Evolutionary conservation across 441 rosid species (phyloP).

Genomic region (Lepidium campestre): DNA sequence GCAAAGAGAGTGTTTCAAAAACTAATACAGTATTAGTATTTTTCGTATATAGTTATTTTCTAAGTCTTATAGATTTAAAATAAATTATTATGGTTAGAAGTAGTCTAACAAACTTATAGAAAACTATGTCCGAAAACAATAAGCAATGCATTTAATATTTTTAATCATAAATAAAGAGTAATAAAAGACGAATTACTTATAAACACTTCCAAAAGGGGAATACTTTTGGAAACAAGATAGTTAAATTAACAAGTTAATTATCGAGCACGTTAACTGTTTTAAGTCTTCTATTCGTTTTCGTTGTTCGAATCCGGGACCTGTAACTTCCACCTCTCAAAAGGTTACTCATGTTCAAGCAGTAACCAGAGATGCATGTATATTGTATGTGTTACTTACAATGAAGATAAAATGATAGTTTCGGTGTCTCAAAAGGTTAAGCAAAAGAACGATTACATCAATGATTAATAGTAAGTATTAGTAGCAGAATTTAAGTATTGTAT

Average conservation of each 20-base stretch:
- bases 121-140: constrained; percentile 2
- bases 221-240: constrained; percentile 1
- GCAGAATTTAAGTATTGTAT: background rate
- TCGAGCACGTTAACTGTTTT: background rate
- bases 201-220: constrained; percentile 11
- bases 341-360: background rate
- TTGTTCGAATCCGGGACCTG: background rate
- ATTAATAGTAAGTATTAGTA: background rate
- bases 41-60: background rate
- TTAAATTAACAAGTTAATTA: background rate
- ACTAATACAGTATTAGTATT: background rate
- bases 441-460: background rate
- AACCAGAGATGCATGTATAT: background rate
- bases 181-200: background rate
- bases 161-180: background rate
- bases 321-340: background rate
- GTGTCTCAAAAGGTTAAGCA: background rate
- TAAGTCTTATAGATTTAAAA: background rate
- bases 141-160: background rate
- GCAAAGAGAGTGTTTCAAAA: constrained; percentile 35
- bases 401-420: background rate
- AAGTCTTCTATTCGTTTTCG: background rate
- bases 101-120: constrained; percentile 2
- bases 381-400: background rate
- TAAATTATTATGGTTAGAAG: constrained; percentile 6